phyloP scores from a whole-genome alignment of 2,329 filamentous ascomycete genomes.

The Verticillium isaacii region DNA sequence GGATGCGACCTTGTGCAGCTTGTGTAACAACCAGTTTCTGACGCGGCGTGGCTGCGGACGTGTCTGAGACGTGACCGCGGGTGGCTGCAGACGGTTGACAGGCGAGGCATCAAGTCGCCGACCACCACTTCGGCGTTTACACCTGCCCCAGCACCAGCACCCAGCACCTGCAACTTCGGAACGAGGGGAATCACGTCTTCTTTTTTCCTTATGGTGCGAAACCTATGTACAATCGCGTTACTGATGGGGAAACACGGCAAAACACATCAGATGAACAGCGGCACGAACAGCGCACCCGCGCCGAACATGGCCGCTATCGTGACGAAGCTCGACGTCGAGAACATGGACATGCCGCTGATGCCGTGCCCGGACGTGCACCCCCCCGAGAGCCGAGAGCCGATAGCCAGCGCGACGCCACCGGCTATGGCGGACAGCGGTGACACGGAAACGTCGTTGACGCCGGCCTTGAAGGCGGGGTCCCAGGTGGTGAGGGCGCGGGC shows the following conservation, averaged over 20 bases:
- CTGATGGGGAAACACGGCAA: too few relatives aligned
- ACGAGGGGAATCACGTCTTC: too few relatives aligned
- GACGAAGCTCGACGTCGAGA: conserved; percentile 58
- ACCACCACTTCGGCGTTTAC: not conserved
- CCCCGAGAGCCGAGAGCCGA: conserved; percentile 58
- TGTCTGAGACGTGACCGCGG: not conserved
- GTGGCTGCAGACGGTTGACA: not conserved
- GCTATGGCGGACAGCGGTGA: conserved; percentile 34
- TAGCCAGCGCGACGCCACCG: conserved; percentile 53
- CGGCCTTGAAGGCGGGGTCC: conserved; percentile 23
- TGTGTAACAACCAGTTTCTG: not conserved
- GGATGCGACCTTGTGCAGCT: not conserved
- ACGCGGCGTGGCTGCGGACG: not conserved
- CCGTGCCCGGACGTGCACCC: conserved; percentile 68
- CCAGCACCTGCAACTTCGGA: not conserved
- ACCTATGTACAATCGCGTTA: not conserved
- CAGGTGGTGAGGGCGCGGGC: conserved; percentile 31
- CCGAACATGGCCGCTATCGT: conserved; percentile 56
- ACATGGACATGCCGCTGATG: conserved; percentile 60
- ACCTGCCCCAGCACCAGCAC: too few relatives aligned
- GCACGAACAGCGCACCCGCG: conserved; percentile 31
- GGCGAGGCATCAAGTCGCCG: not conserved
- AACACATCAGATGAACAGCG: conserved; percentile 12
- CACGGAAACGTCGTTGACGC: conserved; percentile 21
- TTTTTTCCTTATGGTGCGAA: not conserved